Percentiles rank a stretch among this genome's conserved stretches.
Conservation (phyloP, 768 basidiomycete species). For the Amyloporia xantha region DNA sequence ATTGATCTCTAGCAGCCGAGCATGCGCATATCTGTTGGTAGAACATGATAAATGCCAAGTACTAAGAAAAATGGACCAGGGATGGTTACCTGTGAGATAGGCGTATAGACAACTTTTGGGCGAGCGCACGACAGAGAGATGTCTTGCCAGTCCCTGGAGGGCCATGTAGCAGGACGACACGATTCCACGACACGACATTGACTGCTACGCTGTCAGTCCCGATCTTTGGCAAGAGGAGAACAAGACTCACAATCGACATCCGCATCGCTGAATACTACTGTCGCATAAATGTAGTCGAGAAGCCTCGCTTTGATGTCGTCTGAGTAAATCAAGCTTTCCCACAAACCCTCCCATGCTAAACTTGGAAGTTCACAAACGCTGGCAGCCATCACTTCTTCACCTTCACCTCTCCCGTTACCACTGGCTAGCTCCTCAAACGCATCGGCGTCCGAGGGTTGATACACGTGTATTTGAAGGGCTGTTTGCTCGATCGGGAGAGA, state of each 20-base stretch:
- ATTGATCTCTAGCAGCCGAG: conserved; percentile 93
- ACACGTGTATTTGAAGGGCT: conserved; percentile 78
- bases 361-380: conserved; percentile 87
- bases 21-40: conserved; percentile 65
- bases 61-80: neutral
- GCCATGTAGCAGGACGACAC: conserved; percentile 90
- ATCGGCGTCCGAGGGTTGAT: conserved; percentile 68
- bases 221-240: neutral
- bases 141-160: conserved; percentile 99
- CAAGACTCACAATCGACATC: conserved; percentile 66
- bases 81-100: conserved; percentile 68
- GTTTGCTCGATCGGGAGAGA: conserved; percentile 53
- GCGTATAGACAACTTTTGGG: conserved; percentile 91
- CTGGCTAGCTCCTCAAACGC: conserved; percentile 67
- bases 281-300: conserved; percentile 92
- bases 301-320: conserved; percentile 81
- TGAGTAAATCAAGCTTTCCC: conserved; percentile 86
- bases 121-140: conserved; percentile 86
- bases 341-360: conserved; percentile 79
- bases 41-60: neutral
- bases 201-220: conserved; percentile 33
- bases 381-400: conserved; percentile 79
- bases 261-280: conserved; percentile 86
- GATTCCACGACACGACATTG: conserved; percentile 93
- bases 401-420: conserved; percentile 44